A percentile compares a stretch with the other conserved stretches of the same genome.
Conservation (phyloP, 2,329 filamentous ascomycete genomes). For the Nemania diffusa region DNA sequence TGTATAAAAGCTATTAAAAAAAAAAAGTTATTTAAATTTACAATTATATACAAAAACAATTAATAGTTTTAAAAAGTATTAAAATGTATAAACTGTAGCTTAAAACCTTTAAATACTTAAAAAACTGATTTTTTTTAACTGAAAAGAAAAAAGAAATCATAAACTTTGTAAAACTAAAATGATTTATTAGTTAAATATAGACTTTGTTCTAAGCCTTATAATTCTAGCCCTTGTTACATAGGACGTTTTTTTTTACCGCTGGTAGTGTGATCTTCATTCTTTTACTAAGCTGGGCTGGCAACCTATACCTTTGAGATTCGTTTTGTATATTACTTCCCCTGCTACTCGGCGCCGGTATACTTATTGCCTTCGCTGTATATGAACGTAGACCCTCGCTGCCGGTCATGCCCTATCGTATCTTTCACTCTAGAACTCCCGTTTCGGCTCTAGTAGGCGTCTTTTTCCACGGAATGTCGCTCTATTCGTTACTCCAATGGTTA, state of each 20-base stretch:
- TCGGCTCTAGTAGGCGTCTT: not conserved
- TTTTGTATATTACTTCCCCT: constrained; percentile 70
- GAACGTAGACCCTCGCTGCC: not conserved
- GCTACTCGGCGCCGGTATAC: constrained; percentile 49
- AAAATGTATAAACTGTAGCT: too few species aligned
- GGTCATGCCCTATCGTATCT: not conserved
- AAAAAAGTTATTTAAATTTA: too few species aligned
- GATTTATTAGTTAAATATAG: too few species aligned
- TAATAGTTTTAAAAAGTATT: too few species aligned
- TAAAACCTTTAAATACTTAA: too few species aligned
- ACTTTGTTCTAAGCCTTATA: too few species aligned
- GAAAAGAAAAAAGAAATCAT: too few species aligned
- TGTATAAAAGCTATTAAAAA: too few species aligned
- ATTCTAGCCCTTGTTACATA: too few species aligned
- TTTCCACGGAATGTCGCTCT: constrained; percentile 3
- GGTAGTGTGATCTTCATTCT: constrained; percentile 56
- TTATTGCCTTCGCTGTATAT: not conserved
- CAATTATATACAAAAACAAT: too few species aligned
- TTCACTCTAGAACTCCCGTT: not conserved
- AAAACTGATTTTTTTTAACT: too few species aligned
- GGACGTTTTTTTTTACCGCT: constrained; percentile 70
- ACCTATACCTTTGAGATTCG: constrained; percentile 72
- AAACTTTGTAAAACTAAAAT: too few species aligned
- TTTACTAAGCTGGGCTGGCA: constrained; percentile 58
- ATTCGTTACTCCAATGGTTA: not conserved